phyloP scores from a whole-genome alignment of 2,329 filamentous ascomycete genomes.

The Trichoderma koningiopsis region DNA sequence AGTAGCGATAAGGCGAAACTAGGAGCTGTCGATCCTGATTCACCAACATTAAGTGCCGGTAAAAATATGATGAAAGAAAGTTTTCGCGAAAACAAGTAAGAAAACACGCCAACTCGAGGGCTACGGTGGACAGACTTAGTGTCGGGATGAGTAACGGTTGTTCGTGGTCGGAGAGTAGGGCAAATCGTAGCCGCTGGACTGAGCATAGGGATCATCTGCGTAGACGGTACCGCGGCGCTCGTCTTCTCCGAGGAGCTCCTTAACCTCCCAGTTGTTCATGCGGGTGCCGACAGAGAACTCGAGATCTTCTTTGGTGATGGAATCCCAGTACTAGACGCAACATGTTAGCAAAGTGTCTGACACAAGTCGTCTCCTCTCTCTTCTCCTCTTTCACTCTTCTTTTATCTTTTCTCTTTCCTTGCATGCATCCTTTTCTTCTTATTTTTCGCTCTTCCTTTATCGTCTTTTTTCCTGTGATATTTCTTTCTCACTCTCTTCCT shows the following conservation, averaged over 20 bases:
- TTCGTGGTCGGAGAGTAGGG: constrained; percentile 50
- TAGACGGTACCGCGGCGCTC: constrained; percentile 75
- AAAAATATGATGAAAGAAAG: background rate
- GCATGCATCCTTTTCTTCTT: too few species aligned
- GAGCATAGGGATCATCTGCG: constrained; percentile 65
- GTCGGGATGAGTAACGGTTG: constrained; percentile 50
- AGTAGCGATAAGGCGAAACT: background rate
- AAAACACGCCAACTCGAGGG: constrained; percentile 25
- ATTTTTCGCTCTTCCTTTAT: too few species aligned
- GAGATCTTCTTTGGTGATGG: constrained; percentile 95
- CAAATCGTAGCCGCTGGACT: constrained; percentile 57
- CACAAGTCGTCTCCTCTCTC: background rate
- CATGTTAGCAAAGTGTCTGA: constrained; percentile 21
- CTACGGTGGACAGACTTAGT: constrained; percentile 37
- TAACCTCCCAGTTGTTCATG: constrained; percentile 98
- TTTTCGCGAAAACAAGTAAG: constrained; percentile 6
- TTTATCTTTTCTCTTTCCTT: constrained; percentile 19
- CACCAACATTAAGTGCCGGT: constrained; percentile 1
- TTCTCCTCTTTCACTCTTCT: background rate
- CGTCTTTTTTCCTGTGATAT: too few species aligned
- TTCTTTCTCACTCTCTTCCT: constrained; percentile 44
- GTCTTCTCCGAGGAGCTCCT: constrained; percentile 82
- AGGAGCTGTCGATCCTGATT: background rate
- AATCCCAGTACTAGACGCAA: constrained; percentile 92
- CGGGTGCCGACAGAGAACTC: constrained; percentile 96